phyloP scores from a whole-genome alignment of 257 asterid genomes.

The Leptodermis oblonga region DNA sequence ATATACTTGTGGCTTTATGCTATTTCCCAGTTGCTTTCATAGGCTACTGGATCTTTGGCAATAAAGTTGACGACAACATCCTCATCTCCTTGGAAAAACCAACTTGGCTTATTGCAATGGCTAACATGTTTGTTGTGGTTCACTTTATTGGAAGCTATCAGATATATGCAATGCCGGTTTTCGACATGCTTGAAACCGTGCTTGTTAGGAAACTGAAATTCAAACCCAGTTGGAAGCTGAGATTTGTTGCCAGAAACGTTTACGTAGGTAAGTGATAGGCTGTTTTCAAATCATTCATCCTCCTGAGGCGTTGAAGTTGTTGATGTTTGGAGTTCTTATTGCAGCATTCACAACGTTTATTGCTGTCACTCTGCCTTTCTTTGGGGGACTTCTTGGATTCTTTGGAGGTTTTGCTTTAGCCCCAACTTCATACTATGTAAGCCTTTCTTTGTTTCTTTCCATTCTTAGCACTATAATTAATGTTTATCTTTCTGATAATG shows the following conservation, averaged over 20 bases:
- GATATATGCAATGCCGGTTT: slow-evolving; percentile 91
- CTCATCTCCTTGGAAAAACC: slow-evolving; percentile 54
- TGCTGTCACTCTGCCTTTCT: slow-evolving; percentile 83
- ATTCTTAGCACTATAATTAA: too few species aligned
- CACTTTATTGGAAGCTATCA: slow-evolving; percentile 97
- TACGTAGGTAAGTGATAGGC: slow-evolving; percentile 59
- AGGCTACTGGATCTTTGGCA: slow-evolving; percentile 73
- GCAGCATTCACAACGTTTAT: slow-evolving; percentile 86
- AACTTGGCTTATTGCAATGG: slow-evolving; percentile 82
- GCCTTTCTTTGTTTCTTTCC: slow-evolving; percentile 14
- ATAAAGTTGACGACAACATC: slow-evolving; percentile 50
- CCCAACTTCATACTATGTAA: slow-evolving; percentile 89
- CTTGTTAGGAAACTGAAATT: slow-evolving; percentile 61
- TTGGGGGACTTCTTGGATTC: slow-evolving; percentile 83
- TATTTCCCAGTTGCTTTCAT: slow-evolving; percentile 86
- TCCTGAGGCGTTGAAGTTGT: too few species aligned
- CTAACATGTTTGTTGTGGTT: slow-evolving; percentile 76
- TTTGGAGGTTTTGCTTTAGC: slow-evolving; percentile 96
- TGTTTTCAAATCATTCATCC: too few species aligned
- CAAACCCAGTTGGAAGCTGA: slow-evolving; percentile 60
- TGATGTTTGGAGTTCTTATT: background rate
- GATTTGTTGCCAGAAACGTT: slow-evolving; percentile 54
- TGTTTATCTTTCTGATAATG: too few species aligned
- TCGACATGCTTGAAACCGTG: slow-evolving; percentile 81
- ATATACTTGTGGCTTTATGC: slow-evolving; percentile 76